Base-by-base conservation (phyloP, 2,329 filamentous ascomycete species). In the Grosmannia serpens region DNA sequence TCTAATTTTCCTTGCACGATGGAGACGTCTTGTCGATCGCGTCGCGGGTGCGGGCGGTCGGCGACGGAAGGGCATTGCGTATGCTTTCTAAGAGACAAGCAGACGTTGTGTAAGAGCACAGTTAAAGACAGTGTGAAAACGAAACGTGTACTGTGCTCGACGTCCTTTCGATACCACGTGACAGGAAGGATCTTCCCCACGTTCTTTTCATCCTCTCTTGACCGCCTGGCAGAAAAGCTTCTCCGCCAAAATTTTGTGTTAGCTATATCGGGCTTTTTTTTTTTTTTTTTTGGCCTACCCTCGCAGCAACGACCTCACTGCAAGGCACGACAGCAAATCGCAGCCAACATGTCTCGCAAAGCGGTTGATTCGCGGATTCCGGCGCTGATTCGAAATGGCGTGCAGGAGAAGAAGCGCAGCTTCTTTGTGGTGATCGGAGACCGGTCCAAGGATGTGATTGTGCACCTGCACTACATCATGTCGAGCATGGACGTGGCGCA, bases 351-450 rank as follows among this genome's bases (percentile, higher is more conserved):
- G 82, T 75, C 79, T 70, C 82, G 82, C 69, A 85, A 85, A 70
- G 74, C 76, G 67, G 74, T 80, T 73, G 91, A 96, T 74, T 88
- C 88, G 75, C 88, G 91, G 73, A 95, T 96, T 67, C 88, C 87
- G 61, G 86, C 91, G 72, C 84, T 96, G 66, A 92, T 96, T 69
- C 84, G 86, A 71, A 96, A 96, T 87, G 88, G 88, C 64, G 79
- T 91, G 62, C 89, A 89, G 73, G 91, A 96, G 73, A 96, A 96
- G 82, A 97, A 97, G 77, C 84, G 94, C 72, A 95, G 89, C 76
- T 96, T 99, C 78, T 95, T 99, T 73, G 89, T 99, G 59, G 86
- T 99, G 27, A 92, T 99, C 52, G 94, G 94, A 68, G 91, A 99
- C 72, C 84, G 85, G 60, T 85, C 91, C 65, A 99, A 99, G 73